Percentiles rank a stretch among this genome's conserved stretches.
phyloP scores from a whole-genome alignment of 768 basidiomycete genomes.

The Pulveroboletus sp. region DNA sequence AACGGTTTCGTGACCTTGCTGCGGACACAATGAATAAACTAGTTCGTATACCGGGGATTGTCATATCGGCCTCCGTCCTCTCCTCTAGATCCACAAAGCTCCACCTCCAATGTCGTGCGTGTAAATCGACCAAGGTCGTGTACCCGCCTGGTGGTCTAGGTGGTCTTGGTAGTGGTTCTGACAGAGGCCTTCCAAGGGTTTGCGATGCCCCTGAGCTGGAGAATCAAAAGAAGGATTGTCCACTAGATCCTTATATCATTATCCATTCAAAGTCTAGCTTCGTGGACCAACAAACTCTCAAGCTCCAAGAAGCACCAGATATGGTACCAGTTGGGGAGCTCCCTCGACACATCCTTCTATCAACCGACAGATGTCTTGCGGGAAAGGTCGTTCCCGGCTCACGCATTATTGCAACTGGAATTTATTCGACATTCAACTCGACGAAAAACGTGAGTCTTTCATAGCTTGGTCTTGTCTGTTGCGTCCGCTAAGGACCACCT shows the following conservation, averaged over 20 bases:
- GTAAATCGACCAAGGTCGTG: slow-evolving; percentile 73
- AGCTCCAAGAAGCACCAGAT: slow-evolving; percentile 97
- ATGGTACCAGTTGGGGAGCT: slow-evolving; percentile 99
- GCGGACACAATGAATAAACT: slow-evolving; percentile 95
- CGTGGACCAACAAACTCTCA: slow-evolving; percentile 93
- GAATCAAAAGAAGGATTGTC: slow-evolving; percentile 91
- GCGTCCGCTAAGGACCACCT: background rate
- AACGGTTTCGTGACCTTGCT: slow-evolving; percentile 89
- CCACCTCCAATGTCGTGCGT: slow-evolving; percentile 89
- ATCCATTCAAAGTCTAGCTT: slow-evolving; percentile 92
- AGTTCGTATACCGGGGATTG: slow-evolving; percentile 95
- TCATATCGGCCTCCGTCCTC: slow-evolving; percentile 92
- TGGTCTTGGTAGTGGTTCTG: slow-evolving; percentile 82
- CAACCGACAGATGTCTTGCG: slow-evolving; percentile 85
- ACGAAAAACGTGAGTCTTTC: slow-evolving; percentile 63
- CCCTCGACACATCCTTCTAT: slow-evolving; percentile 90
- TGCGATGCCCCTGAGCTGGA: slow-evolving; percentile 80
- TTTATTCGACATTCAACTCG: slow-evolving; percentile 94
- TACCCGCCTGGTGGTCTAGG: slow-evolving; percentile 76
- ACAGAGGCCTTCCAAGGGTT: slow-evolving; percentile 77
- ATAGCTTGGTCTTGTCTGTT: background rate
- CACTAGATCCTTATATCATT: slow-evolving; percentile 93
- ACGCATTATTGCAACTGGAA: slow-evolving; percentile 91
- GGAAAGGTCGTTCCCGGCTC: slow-evolving; percentile 94
- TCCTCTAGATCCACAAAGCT: slow-evolving; percentile 91